Evolutionary conservation across 192 early-diverging fungal genomes (phyloP).

Genomic region (Backusella morwellensis): DNA sequence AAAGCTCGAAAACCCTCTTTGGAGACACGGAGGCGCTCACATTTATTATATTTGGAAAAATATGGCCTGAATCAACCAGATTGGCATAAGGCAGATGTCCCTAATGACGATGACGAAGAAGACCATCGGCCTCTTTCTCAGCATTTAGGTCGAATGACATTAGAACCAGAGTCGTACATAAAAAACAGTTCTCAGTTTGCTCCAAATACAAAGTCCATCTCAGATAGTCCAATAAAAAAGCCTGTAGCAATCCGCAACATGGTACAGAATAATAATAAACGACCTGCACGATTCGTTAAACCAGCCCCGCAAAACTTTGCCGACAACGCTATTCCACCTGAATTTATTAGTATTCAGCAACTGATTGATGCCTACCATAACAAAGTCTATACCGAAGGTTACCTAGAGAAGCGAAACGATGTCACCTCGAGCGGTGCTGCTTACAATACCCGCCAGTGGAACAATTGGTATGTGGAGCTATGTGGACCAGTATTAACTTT

Average conservation of each 20-base stretch:
- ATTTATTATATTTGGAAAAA: constrained; percentile 22
- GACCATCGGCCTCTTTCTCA: neutral
- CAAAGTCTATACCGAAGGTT: constrained; percentile 69
- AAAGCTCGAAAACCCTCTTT: neutral
- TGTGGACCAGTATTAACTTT: constrained; percentile 67
- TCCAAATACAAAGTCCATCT: neutral
- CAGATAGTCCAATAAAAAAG: constrained; percentile 3
- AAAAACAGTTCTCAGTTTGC: neutral
- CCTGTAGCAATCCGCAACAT: neutral
- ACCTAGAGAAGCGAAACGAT: constrained; percentile 69
- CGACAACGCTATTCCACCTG: constrained; percentile 19
- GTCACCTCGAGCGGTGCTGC: constrained; percentile 54
- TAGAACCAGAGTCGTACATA: neutral
- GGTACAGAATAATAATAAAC: constrained; percentile 3
- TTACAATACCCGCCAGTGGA: constrained; percentile 58
- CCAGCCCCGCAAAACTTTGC: constrained; percentile 15
- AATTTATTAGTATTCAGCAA: constrained; percentile 42
- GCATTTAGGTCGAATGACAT: neutral
- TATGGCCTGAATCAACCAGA: constrained; percentile 25
- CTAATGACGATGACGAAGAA: neutral
- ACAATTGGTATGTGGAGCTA: constrained; percentile 73
- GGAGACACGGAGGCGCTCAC: constrained; percentile 15
- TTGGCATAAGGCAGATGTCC: constrained; percentile 7
- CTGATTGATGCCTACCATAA: constrained; percentile 63
- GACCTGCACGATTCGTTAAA: constrained; percentile 34